A percentile compares a stretch with the other conserved stretches of the same genome.
These are phyloP conservation scores for Solanum hybrid DNA, from an alignment of 305 asterid species.

Conservation along the genomic window DNA sequence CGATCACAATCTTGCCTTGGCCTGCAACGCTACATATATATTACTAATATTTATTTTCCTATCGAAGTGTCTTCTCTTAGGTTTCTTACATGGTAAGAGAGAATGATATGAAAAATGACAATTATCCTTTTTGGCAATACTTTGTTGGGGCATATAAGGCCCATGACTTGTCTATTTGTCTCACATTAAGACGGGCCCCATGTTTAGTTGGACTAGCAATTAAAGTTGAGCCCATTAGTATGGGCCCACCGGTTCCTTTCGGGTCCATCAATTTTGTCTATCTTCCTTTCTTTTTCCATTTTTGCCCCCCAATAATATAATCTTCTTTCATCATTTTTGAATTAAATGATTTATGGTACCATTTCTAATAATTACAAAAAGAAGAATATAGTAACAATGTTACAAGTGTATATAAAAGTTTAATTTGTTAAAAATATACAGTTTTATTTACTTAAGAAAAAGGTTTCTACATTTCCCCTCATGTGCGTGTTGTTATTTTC, in stretches of 20 bases:
- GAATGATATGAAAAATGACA: background rate
- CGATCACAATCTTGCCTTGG: background rate
- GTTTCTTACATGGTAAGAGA: background rate
- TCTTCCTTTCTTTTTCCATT: background rate
- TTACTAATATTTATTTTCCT: background rate
- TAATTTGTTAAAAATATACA: background rate
- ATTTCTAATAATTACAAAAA: background rate
- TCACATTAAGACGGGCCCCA: background rate
- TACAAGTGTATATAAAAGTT: background rate
- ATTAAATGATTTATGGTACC: background rate
- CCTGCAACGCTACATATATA: background rate
- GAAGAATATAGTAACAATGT: background rate
- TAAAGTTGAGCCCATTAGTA: background rate
- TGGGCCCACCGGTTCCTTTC: background rate
- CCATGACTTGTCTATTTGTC: background rate
- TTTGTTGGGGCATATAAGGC: background rate
- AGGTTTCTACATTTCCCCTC: background rate
- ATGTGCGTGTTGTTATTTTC: too few species aligned
- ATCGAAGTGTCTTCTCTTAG: background rate
- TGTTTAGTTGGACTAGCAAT: background rate
- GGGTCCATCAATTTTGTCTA: background rate
- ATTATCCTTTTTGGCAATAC: background rate
- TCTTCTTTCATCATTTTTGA: background rate
- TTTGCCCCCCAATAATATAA: background rate
- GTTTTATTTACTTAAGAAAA: too few species aligned